Conservation (phyloP, 2,329 filamentous ascomycete genomes). For the Pyricularia sp. region DNA sequence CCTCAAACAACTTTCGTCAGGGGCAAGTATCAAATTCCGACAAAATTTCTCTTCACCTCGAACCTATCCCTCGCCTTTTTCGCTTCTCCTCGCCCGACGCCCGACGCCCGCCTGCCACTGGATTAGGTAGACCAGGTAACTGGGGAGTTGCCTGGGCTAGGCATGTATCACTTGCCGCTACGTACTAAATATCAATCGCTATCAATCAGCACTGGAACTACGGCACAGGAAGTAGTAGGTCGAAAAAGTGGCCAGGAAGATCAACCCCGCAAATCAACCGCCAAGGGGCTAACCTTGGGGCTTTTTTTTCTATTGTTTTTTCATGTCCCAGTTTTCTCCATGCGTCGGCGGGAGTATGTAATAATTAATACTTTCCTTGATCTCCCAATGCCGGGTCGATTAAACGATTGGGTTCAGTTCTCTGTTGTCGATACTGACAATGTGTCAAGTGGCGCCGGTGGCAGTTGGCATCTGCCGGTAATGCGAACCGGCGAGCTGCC, state of each 20-base stretch:
- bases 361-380: too few species aligned
- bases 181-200: too few species aligned
- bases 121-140: neutral
- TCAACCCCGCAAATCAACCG: neutral
- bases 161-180: neutral
- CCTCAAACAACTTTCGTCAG: slow-evolving; percentile 20
- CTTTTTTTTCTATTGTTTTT: neutral
- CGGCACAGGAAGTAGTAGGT: too few species aligned
- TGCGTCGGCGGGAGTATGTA: neutral
- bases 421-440: neutral
- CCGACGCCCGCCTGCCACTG: neutral
- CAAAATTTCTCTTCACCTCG: neutral
- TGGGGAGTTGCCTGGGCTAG: neutral
- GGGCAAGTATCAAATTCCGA: slow-evolving; percentile 17
- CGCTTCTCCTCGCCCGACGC: neutral
- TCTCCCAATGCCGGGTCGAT: neutral
- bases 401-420: neutral
- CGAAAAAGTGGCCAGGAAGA: too few species aligned
- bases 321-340: neutral
- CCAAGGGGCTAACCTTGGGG: neutral
- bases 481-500: neutral
- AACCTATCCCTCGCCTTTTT: neutral
- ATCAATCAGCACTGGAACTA: neutral
- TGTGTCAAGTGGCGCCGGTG: neutral
- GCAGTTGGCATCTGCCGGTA: neutral